phyloP scores from a whole-genome alignment of 306 rosid genomes.

The Cucurbita moschata region DNA sequence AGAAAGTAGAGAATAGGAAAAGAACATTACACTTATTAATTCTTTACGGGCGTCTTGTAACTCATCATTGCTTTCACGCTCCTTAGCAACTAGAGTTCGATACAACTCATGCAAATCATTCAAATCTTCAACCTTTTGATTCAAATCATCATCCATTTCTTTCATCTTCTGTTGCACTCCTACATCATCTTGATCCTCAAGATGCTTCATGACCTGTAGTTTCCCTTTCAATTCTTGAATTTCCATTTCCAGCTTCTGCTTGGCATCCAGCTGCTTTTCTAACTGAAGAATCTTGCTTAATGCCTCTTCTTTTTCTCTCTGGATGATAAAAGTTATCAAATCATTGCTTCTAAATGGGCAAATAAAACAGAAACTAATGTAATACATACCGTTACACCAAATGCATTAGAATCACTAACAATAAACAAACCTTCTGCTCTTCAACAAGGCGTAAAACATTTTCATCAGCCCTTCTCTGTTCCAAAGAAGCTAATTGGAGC shows the following conservation, averaged over 20 bases:
- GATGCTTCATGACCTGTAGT: conserved; percentile 87
- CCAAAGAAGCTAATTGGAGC: conserved; percentile 65
- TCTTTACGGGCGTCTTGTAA: conserved; percentile 81
- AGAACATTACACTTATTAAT: conserved; percentile 32
- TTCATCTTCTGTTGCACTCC: conserved; percentile 63
- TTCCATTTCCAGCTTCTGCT: conserved; percentile 91
- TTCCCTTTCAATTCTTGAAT: conserved; percentile 85
- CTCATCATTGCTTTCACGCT: conserved; percentile 92
- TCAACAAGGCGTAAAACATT: conserved; percentile 73
- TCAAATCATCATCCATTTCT: conserved; percentile 56
- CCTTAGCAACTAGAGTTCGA: conserved; percentile 47
- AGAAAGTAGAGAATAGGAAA: conserved; percentile 3
- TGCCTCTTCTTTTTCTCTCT: conserved; percentile 88
- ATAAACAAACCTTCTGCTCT: conserved; percentile 60
- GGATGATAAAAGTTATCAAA: conserved; percentile 1
- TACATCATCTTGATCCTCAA: conserved; percentile 76
- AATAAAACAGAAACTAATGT: background rate
- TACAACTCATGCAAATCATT: conserved; percentile 35
- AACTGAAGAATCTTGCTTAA: conserved; percentile 57
- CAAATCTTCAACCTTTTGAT: conserved; percentile 38
- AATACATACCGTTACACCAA: background rate
- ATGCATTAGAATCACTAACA: background rate
- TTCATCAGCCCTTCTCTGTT: conserved; percentile 70
- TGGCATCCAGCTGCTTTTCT: conserved; percentile 78
- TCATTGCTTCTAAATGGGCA: background rate